Evolutionary conservation across 495 filamentous ascomycete genomes (phyloP).

Genomic region (Lasiosphaeria ovina): DNA sequence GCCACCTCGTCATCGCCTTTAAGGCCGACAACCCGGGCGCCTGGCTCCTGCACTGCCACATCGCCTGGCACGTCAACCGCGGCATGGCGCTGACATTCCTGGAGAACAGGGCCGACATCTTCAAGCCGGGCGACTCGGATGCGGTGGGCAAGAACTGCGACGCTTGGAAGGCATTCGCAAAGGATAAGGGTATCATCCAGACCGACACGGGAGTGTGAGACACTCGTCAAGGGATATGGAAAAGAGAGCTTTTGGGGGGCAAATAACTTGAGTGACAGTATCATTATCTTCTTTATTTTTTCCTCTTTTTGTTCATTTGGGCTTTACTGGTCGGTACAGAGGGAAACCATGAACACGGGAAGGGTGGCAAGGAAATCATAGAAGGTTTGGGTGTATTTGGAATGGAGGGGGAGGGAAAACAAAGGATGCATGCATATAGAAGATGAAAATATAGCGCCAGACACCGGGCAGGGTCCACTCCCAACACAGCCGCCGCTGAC

Average conservation of each 20-base stretch:
- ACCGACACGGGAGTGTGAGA: conserved; percentile 10
- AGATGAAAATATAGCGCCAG: not conserved
- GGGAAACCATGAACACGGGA: too few species aligned
- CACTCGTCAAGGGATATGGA: not conserved
- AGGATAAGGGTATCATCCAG: conserved; percentile 9
- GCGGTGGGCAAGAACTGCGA: not conserved
- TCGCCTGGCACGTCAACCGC: conserved; percentile 24
- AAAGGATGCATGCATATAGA: too few species aligned
- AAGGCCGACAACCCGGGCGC: conserved; percentile 52
- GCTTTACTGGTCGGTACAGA: too few species aligned
- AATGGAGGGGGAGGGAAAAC: too few species aligned
- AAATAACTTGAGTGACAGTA: not conserved
- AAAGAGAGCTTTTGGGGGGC: not conserved
- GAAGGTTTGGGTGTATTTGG: too few species aligned
- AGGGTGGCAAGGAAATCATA: too few species aligned
- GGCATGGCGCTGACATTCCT: conserved; percentile 49
- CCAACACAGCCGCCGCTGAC: too few species aligned
- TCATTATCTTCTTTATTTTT: not conserved
- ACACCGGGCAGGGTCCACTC: not conserved
- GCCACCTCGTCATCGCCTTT: conserved; percentile 49
- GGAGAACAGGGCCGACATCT: conserved; percentile 29
- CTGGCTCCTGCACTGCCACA: conserved; percentile 25
- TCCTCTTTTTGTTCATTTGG: too few species aligned
- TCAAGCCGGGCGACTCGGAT: not conserved
- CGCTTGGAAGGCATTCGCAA: conserved; percentile 7